Base-by-base conservation (phyloP, 495 filamentous ascomycete species). In the Podospora appendiculata region DNA sequence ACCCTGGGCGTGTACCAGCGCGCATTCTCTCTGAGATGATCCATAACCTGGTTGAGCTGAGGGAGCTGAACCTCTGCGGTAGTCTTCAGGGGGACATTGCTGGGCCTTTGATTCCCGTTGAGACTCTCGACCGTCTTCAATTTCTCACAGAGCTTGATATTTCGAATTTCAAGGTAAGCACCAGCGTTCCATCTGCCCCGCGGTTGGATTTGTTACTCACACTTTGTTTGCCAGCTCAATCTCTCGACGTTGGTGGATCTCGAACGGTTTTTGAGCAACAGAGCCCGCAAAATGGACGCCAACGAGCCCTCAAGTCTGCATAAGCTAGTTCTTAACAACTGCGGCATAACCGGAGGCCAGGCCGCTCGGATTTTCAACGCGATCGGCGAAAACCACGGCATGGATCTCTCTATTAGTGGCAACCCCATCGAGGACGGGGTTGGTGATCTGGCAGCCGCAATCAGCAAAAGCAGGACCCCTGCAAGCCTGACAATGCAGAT, bases 401-500 rank as follows among this genome's bases (percentile, higher is more conserved):
- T 96, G 40, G 85, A 94, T 60, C 71, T 97, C 13, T 74, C 84
- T 53, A 77, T 95, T 50, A 94, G 82, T 58, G 84, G 87, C 47
- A 98, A 96, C 66, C 79, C 82, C 8, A 78, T 96, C 25, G 86
- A 90, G 58, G 78, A 84, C 41, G 87, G 88, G 43, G 79, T 82
- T 19, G 66, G 82, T 4, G 68, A 79, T 51, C 75, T 98, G 32
- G 82, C 85, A 38, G 75, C 82, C 35, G 84, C 84, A 17, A 86
- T 96, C 52, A 73, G 75, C 8, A 64, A 75, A 35, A 77, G 79
- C 25, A 60, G 80, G 42, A 82, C 87, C 0, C 90, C 92, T 5
- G 76, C 82, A 16, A 82, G 81, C 53, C 62, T 98, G 18, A 84
- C 82, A 17, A 84, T 98, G 76, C 78, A 86, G 51, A 87, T 92